Evolutionary conservation across 2,329 filamentous ascomycete genomes (phyloP), one percentile per base, ranked within the genome.

Genomic region (Fusarium devonianum): DNA sequence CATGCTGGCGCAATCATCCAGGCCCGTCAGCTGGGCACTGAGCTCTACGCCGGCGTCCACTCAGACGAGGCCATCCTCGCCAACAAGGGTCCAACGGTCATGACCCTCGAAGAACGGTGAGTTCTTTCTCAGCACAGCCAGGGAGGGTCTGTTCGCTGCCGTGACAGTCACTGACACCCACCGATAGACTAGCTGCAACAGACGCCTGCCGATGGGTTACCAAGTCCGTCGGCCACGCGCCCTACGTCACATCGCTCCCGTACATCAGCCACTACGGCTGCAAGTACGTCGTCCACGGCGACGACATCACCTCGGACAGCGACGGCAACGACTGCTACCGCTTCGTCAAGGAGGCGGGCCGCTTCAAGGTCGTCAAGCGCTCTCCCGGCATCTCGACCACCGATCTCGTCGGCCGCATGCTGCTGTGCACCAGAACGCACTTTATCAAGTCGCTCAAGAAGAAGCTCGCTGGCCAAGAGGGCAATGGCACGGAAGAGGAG

Each of bases 231-330:
- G 84, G 91, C 10, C 77, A 89, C 69, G 93, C 94, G 11, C 94
- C 94, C 21, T 99, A 99, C 75, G 94, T 99, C 46, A 99, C 94
- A 16, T 88, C 88, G 53, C 83, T 97, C 36, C 87, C 89, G 37
- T 99, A 92, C 90, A 96, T 99, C 67, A 88, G 88, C 47, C 92
- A 96, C 73, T 97, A 94, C 71, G 92, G 94, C 56, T 97, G 94
- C 79, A 85, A 88, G 68, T 97, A 93, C 71, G 94, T 97, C 30
- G 93, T 96, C 2, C 93, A 97, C 73, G 93, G 93, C 53, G 94
- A 97, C 72, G 93, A 97, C 73, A 96, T 97, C 68, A 97, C 94
- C 3, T 96, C 92, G 0, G 94, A 99, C 73, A 90, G 89, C 69
- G 86, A 86, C 61, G 94, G 94, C 30, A 88, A 96, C 71, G 94